Base-by-base conservation (phyloP, 2,329 filamentous ascomycete species). In the Tricladium varicosporioides region DNA sequence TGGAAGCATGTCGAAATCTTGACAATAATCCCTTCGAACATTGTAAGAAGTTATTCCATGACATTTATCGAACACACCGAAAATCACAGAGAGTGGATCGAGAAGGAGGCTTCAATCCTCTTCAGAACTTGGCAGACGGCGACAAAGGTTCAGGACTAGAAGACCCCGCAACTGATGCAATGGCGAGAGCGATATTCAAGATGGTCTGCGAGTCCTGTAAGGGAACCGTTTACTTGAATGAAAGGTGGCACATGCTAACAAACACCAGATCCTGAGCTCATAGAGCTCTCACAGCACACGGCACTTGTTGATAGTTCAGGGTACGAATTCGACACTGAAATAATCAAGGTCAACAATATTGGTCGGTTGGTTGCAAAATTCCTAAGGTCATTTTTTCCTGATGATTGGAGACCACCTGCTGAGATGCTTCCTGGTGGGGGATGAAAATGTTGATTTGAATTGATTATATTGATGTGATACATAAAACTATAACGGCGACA, bases 11-110 rank as follows among this genome's bases (percentile, higher is more conserved):
- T 42, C 2, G 42, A 11, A 33, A 22, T 1, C 27, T 66, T n/a
- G 64, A 66, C 14, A 58, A 64, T 4, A 48, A 59, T 27, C 64
- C 63, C 5, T 65, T 63, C 22, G 33, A 44, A 15, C 56, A 59
- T 33, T 64, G 60, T 19, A 64, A 57, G 50, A 51, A 57, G n/a
- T 42, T 66, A 5, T 63, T 67, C 22, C 65, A 67, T 54, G 64
- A 66, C 2, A 64, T 65, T 19, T 67, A 66, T 50, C 53, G 53
- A 19, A 60, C 59, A 5, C 58, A 61, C 22, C 60, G 58, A 16
- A 56, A 61, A 36, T 45, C 47, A 7, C 57, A 59, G 31, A 59
- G 60, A 18, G 59, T 56, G 9, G 45, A 47, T 14, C 55, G 58
- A 27, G 63, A 64, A 5, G 57, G 46, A 7, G 62, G 59, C 0